Conservation (phyloP, 2,329 filamentous ascomycete genomes). For the Botrytis deweyae region DNA sequence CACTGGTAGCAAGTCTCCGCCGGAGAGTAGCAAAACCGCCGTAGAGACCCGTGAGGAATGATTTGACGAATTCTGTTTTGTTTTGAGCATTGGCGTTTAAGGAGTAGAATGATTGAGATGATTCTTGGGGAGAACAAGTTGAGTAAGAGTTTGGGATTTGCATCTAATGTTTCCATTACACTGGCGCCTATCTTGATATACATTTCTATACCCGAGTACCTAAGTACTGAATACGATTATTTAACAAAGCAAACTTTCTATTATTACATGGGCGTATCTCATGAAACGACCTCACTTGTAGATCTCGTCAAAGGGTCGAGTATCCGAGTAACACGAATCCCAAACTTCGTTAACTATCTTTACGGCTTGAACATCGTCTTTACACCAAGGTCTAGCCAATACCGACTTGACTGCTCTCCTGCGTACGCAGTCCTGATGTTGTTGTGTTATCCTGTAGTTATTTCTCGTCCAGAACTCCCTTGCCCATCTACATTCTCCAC, state of each 20-base stretch:
- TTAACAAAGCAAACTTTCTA: conserved; percentile 6
- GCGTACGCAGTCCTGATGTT: conserved; percentile 91
- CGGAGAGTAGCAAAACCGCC: neutral
- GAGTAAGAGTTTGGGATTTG: conserved; percentile 36
- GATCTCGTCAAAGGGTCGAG: conserved; percentile 93
- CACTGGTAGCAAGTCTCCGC: conserved; percentile 36
- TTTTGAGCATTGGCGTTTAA: conserved; percentile 34
- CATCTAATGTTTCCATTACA: conserved; percentile 33
- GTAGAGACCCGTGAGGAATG: conserved; percentile 31
- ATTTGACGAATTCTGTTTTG: conserved; percentile 33
- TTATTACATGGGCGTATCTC: conserved; percentile 14
- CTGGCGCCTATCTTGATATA: conserved; percentile 37
- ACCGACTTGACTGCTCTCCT: conserved; percentile 78
- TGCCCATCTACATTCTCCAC: conserved; percentile 88
- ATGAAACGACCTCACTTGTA: conserved; percentile 60
- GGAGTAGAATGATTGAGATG: conserved; percentile 16
- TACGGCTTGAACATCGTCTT: conserved; percentile 80
- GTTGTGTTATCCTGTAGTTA: conserved; percentile 86
- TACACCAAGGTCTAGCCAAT: conserved; percentile 73
- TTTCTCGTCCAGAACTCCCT: conserved; percentile 81
- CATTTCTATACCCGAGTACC: conserved; percentile 15
- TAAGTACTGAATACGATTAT: conserved; percentile 18
- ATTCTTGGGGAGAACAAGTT: conserved; percentile 28
- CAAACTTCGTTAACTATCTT: conserved; percentile 96
- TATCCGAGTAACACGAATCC: conserved; percentile 95